phyloP scores from a whole-genome alignment of 805 yeast species.

The Kuraishia molischiana region DNA sequence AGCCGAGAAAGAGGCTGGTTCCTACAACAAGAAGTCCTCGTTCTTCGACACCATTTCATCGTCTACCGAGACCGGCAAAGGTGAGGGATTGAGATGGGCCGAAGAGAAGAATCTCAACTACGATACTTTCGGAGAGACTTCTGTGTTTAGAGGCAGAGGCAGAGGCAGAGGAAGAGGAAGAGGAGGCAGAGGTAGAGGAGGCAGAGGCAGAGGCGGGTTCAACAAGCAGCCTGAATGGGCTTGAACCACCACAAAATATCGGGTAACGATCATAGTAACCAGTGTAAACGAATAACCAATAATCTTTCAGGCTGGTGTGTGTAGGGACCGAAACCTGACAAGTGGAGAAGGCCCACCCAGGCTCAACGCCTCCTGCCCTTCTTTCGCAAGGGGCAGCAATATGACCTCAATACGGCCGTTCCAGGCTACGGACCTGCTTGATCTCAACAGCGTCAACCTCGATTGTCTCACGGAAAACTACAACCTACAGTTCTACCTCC shows the following conservation, averaged over 20 bases:
- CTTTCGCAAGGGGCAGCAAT: no score
- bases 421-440: slow-evolving; percentile 74
- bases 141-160: slow-evolving; percentile 31
- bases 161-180: slow-evolving; percentile 40
- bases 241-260: no score
- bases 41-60: slow-evolving; percentile 84
- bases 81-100: slow-evolving; percentile 46
- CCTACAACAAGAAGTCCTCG: slow-evolving; percentile 73
- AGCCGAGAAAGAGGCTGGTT: slow-evolving; percentile 21
- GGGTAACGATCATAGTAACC: no score
- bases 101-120: slow-evolving; percentile 65
- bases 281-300: no score
- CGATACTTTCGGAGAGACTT: slow-evolving; percentile 78
- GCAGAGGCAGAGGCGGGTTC: slow-evolving; percentile 23
- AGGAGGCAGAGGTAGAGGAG: slow-evolving; percentile 27
- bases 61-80: slow-evolving; percentile 36
- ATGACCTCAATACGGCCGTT: slow-evolving; percentile 91
- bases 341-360: no score
- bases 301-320: no score
- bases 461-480: slow-evolving; percentile 92
- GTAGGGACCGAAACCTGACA: no score
- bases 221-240: slow-evolving; percentile 12
- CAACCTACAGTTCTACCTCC: slow-evolving; percentile 72
- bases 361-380: no score
- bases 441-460: slow-evolving; percentile 64